Evolutionary conservation across 1,139 yeast species (phyloP).

Genomic region (Petasospora rhodanensis): DNA sequence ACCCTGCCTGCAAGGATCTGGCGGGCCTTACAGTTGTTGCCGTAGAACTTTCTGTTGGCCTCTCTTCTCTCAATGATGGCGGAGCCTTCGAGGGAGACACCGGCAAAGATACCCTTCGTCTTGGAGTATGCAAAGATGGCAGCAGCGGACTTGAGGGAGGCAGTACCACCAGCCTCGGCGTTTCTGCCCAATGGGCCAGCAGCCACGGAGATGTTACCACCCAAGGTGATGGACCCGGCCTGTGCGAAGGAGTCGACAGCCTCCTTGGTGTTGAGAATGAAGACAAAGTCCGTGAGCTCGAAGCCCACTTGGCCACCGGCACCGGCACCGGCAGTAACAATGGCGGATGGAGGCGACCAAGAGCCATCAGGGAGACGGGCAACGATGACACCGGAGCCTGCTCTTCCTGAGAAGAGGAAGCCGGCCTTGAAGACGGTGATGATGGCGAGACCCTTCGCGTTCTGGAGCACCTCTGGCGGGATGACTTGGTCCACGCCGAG

Average conservation of each 20-base stretch:
- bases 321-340: slow-evolving; percentile 96
- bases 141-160: slow-evolving; percentile 81
- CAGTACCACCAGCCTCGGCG: slow-evolving; percentile 97
- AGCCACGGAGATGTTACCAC: slow-evolving; percentile 95
- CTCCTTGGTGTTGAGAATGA: slow-evolving; percentile 76
- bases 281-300: slow-evolving; percentile 93
- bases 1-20: slow-evolving; percentile 78
- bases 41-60: slow-evolving; percentile 93
- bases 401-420: slow-evolving; percentile 91
- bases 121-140: slow-evolving; percentile 93
- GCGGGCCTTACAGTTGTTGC: slow-evolving; percentile 80
- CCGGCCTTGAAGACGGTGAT: slow-evolving; percentile 95
- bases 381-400: slow-evolving; percentile 94
- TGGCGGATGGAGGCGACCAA: slow-evolving; percentile 99
- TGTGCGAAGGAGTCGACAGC: slow-evolving; percentile 96
- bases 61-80: slow-evolving; percentile 94
- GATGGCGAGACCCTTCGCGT: slow-evolving; percentile 90
- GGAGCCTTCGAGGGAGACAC: slow-evolving; percentile 95
- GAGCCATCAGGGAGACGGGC: slow-evolving; percentile 91
- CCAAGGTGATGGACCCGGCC: slow-evolving; percentile 88
- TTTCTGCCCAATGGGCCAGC: slow-evolving; percentile 98
- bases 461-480: slow-evolving; percentile 81
- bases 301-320: slow-evolving; percentile 98
- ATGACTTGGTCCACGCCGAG: slow-evolving; percentile 86
- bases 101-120: slow-evolving; percentile 95